A percentile compares a stretch with the other conserved stretches of the same genome.
Conservation (phyloP, 2,329 filamentous ascomycete species). For the Periconia digitata region DNA sequence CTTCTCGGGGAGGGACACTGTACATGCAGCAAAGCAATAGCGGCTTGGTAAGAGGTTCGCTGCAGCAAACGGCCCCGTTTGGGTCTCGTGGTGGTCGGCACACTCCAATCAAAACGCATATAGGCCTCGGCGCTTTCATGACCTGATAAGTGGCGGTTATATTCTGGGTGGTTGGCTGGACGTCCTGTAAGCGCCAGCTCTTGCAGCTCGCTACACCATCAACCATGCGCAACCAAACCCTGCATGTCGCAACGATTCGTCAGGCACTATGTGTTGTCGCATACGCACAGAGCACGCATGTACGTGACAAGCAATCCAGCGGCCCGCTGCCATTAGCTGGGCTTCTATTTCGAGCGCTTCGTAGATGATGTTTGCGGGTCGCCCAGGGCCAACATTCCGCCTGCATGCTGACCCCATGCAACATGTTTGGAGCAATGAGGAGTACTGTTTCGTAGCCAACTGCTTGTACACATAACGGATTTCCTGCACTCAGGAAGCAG, state of each 20-base stretch:
- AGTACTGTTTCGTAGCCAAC: background rate
- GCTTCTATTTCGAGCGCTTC: conserved; percentile 37
- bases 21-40: conserved; percentile 34
- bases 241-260: conserved; percentile 28
- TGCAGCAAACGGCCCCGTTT: conserved; percentile 33
- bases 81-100: conserved; percentile 24
- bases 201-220: conserved; percentile 29
- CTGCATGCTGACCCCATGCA: conserved; percentile 10
- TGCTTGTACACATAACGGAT: background rate
- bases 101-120: conserved; percentile 34
- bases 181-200: conserved; percentile 39
- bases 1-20: conserved; percentile 13
- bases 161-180: conserved; percentile 38
- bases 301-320: conserved; percentile 34
- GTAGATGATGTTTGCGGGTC: background rate
- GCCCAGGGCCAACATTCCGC: conserved; percentile 7
- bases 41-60: conserved; percentile 34
- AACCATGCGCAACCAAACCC: conserved; percentile 21
- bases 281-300: conserved; percentile 32
- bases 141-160: conserved; percentile 37
- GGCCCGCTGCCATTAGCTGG: conserved; percentile 35
- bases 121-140: conserved; percentile 36
- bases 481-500: background rate
- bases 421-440: background rate
- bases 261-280: conserved; percentile 24